Evolutionary conservation across 2,329 filamentous ascomycete species (phyloP).

Genomic region (Epicoccum nigrum): DNA sequence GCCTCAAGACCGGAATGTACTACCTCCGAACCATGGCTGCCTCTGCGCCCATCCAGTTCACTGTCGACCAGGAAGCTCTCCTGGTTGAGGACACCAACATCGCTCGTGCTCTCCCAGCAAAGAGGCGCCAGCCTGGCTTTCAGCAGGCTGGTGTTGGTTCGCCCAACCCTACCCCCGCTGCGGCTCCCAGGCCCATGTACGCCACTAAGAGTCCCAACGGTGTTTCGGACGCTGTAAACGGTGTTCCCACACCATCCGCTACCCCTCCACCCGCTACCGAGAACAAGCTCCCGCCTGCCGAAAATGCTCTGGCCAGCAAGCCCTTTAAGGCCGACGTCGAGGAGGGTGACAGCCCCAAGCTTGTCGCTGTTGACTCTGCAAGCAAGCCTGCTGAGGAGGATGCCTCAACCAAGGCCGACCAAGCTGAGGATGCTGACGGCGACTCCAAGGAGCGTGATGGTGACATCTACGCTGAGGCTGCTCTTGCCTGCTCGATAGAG

Average conservation of each 20-base stretch:
- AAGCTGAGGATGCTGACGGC: constrained; percentile 75
- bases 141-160: constrained; percentile 46
- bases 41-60: constrained; percentile 97
- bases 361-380: constrained; percentile 73
- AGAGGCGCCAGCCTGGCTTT: constrained; percentile 65
- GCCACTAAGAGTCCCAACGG: constrained; percentile 61
- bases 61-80: constrained; percentile 94
- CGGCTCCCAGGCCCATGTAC: constrained; percentile 72
- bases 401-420: constrained; percentile 61
- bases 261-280: constrained; percentile 66
- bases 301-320: constrained; percentile 65
- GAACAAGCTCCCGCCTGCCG: constrained; percentile 57
- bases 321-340: constrained; percentile 77
- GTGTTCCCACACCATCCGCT: constrained; percentile 70
- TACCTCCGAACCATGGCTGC: constrained; percentile 98
- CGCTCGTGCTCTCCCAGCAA: constrained; percentile 65
- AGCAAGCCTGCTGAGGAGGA: constrained; percentile 66
- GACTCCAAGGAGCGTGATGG: constrained; percentile 77
- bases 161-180: constrained; percentile 62
- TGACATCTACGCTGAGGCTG: constrained; percentile 95
- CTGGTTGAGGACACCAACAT: constrained; percentile 84
- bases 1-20: constrained; percentile 99
- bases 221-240: constrained; percentile 54
- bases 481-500: constrained; percentile 93
- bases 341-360: constrained; percentile 80